Evolutionary conservation across 345 rosid species (phyloP).

Genomic region (Ceriops decandra): DNA sequence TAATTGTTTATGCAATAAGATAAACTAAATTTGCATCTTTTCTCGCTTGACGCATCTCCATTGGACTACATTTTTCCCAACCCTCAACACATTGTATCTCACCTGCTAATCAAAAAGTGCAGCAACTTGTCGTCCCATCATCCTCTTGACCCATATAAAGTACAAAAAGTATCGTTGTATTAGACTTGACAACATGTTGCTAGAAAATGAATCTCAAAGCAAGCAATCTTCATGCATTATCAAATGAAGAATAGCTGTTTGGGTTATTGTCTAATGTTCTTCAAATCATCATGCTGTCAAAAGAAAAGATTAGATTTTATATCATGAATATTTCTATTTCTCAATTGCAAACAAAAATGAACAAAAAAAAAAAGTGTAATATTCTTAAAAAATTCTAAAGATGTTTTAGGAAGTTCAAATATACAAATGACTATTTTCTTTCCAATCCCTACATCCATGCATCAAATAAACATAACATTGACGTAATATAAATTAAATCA

Average conservation of each 20-base stretch:
- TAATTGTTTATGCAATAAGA: too few relatives aligned
- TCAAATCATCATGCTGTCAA: not conserved
- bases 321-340: not conserved
- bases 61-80: too few relatives aligned
- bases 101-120: not conserved
- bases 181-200: too few relatives aligned
- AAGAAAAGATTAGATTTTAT: not conserved
- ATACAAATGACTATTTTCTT: slow-evolving; percentile 66
- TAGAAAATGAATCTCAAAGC: too few relatives aligned
- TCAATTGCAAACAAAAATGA: not conserved
- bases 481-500: too few relatives aligned
- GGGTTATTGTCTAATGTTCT: not conserved
- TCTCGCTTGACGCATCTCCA: too few relatives aligned
- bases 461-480: not conserved
- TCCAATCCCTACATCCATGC: slow-evolving; percentile 53
- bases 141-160: not conserved
- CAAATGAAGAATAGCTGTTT: not conserved
- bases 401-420: slow-evolving; percentile 54
- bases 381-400: slow-evolving; percentile 54
- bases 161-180: not conserved
- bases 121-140: not conserved
- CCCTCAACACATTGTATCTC: not conserved
- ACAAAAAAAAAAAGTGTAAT: slow-evolving; percentile 24
- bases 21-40: too few relatives aligned
- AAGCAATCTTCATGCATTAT: too few relatives aligned